Base-by-base conservation (phyloP, 208 protist genomes). In the Phytomonas sp. region DNA sequence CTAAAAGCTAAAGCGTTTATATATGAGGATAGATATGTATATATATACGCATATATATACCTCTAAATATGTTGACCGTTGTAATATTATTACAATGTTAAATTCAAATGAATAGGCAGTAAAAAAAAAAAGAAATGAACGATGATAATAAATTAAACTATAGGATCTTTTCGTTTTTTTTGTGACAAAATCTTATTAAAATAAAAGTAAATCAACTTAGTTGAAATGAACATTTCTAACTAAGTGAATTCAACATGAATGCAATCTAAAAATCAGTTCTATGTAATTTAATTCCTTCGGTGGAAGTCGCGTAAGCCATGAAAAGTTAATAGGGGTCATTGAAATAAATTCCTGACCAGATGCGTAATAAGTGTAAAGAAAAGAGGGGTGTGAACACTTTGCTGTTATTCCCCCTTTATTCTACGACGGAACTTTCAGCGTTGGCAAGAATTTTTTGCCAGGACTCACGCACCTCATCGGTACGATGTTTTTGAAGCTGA, bases 401-500 rank as follows among this genome's bases (percentile, higher is more conserved):
- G 45, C 0, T 56, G 45, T 56, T 56, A 56, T 56, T 23, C 3
- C 45, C 8, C 45, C 26, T 56, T 56, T 56, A 56, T 6, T 56
- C 45, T 56, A 6, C 19, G 4, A 23, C 16, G 6, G 33, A 37
- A 23, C 33, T 37, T 52, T 65, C 33, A n/a, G 37, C 36, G 6
- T 65, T 19, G 23, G 64, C 68, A 30, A 77, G 45, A 56, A 76
- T 66, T 8, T 71, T 61, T 7, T 60, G 65, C 59, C 83, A 90
- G 34, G 40, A 61, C 52, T 76, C 36, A 40, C 78, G 74, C n/a
- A 78, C 66, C 42, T 90, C 82, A 2, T 80, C 79, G 2, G 78
- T 71, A 49, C 85, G 79, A 29, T 79, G 72, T 32, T 85, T 68
- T 31, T 92, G 85, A 10, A 75, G 81, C 36, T 78, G 72, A n/a